A percentile compares a stretch with the other conserved stretches of the same genome.
Evolutionary conservation across 352 stramenopile species (phyloP).

Genomic region (Pythium monospermum): DNA sequence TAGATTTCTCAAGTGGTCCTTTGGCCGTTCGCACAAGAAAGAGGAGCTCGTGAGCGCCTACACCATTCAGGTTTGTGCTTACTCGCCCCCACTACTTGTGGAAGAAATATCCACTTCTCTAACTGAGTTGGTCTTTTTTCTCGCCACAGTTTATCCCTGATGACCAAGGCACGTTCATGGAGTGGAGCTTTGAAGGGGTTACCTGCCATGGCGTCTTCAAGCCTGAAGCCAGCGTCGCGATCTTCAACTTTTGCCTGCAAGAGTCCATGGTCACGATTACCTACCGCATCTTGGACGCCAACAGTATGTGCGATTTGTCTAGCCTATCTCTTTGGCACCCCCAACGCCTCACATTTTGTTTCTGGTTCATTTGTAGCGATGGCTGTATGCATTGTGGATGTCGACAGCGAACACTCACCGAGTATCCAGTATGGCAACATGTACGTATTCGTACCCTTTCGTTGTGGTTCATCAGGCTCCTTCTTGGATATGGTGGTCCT

Average conservation of each 20-base stretch:
- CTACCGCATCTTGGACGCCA: slow-evolving; percentile 69
- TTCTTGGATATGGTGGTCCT: neutral
- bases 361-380: slow-evolving; percentile 36
- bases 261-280: slow-evolving; percentile 85
- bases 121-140: neutral
- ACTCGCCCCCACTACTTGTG: no score
- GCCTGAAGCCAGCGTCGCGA: slow-evolving; percentile 68
- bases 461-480: no score
- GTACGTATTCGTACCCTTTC: slow-evolving; percentile 24
- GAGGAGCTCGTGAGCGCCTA: slow-evolving; percentile 71
- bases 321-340: no score
- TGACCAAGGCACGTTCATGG: slow-evolving; percentile 75
- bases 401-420: slow-evolving; percentile 77
- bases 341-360: neutral
- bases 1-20: slow-evolving; percentile 81
- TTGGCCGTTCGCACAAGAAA: slow-evolving; percentile 61
- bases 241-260: slow-evolving; percentile 80
- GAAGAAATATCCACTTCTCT: neutral
- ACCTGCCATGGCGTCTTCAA: slow-evolving; percentile 83
- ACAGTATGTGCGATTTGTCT: slow-evolving; percentile 63
- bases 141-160: slow-evolving; percentile 68
- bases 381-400: slow-evolving; percentile 79
- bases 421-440: slow-evolving; percentile 85
- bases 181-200: slow-evolving; percentile 83
- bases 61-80: slow-evolving; percentile 69